These are phyloP conservation scores for Sporobolomyces roseus DNA, from an alignment of 768 basidiomycete species.

Conservation along the genomic window DNA sequence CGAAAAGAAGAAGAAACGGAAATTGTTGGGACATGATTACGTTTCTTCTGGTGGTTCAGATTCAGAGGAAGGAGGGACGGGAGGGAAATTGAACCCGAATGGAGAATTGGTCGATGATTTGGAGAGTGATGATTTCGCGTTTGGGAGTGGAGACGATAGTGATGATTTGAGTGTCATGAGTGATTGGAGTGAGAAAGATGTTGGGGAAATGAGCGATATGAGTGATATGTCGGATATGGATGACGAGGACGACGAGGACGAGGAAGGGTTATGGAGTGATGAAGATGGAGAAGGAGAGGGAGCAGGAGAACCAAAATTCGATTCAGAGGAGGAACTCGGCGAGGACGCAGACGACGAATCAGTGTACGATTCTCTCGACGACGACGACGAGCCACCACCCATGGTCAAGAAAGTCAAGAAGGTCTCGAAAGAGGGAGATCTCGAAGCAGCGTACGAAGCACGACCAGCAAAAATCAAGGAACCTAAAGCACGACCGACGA, in stretches of 20 bases:
- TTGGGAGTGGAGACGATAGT: constrained; percentile 54
- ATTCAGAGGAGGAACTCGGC: constrained; percentile 49
- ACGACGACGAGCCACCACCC: constrained; percentile 48
- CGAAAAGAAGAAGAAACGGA: constrained; percentile 26
- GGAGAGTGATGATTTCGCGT: constrained; percentile 59
- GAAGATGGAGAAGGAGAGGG: constrained; percentile 41
- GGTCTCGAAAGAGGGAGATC: constrained; percentile 59
- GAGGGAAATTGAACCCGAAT: constrained; percentile 51
- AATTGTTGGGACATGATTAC: constrained; percentile 62
- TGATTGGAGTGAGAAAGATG: constrained; percentile 32
- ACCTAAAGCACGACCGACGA: constrained; percentile 38
- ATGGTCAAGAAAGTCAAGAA: constrained; percentile 54
- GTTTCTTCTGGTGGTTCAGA: constrained; percentile 60
- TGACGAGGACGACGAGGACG: too few species aligned
- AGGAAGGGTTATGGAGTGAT: constrained; percentile 28
- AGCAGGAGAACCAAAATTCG: constrained; percentile 33
- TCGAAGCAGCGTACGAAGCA: constrained; percentile 49
- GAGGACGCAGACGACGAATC: constrained; percentile 38
- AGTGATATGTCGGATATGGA: constrained; percentile 31
- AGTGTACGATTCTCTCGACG: constrained; percentile 18
- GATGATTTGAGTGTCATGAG: constrained; percentile 42
- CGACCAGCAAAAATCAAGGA: constrained; percentile 51
- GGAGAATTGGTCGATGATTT: constrained; percentile 67
- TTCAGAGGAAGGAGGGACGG: constrained; percentile 55
- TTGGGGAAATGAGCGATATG: constrained; percentile 30